Conservation (phyloP, 192 early-diverging fungal genomes). For the Linnemannia exigua region DNA sequence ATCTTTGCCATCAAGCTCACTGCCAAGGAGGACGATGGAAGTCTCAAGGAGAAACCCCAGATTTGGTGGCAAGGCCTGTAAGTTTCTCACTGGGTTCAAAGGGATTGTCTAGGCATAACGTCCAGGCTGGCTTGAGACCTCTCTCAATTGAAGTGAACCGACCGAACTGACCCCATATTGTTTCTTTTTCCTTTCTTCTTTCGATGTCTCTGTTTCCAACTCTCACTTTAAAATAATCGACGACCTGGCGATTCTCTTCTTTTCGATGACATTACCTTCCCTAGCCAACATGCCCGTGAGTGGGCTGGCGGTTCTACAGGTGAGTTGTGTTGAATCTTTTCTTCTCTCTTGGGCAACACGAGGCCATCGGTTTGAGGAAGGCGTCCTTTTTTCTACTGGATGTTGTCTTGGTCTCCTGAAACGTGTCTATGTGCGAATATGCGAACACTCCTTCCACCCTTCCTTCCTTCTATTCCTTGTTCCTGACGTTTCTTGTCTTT, state of each 20-base stretch:
- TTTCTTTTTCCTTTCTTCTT: background rate
- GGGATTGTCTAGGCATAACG: background rate
- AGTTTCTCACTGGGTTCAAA: background rate
- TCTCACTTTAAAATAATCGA: background rate
- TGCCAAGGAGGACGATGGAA: slow-evolving; percentile 50
- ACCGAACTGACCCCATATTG: background rate
- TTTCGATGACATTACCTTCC: background rate
- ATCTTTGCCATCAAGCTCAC: slow-evolving; percentile 71
- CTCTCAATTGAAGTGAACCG: background rate
- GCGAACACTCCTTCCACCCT: background rate
- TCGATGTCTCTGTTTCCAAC: slow-evolving; percentile 1
- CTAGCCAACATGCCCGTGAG: slow-evolving; percentile 68
- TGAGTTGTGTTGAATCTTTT: slow-evolving; percentile 12
- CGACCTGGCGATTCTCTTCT: background rate
- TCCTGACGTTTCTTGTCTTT: background rate
- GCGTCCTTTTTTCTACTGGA: background rate
- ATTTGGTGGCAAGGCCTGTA: slow-evolving; percentile 60
- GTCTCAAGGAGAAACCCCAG: slow-evolving; percentile 43
- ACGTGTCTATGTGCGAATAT: background rate
- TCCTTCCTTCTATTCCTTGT: background rate
- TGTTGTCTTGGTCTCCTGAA: background rate
- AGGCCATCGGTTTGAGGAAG: background rate
- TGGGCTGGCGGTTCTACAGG: slow-evolving; percentile 64
- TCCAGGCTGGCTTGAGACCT: background rate
- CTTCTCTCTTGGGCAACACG: background rate